These are phyloP conservation scores for Hyaloscypha variabilis DNA, from an alignment of 495 filamentous ascomycete species.

Conservation along the genomic window DNA sequence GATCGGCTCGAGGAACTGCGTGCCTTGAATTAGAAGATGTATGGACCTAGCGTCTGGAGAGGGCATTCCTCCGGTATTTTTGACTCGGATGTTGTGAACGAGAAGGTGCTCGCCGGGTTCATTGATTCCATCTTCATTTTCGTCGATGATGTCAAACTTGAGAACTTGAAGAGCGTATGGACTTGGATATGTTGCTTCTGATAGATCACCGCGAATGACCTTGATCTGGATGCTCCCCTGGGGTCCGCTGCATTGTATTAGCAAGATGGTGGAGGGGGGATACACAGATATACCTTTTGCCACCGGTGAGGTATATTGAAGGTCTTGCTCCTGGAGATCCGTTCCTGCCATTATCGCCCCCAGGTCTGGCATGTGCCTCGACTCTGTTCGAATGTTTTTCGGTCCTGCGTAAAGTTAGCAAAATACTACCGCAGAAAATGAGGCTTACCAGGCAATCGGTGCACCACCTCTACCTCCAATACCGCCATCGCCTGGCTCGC, in stretches of 20 bases:
- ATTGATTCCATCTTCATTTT: constrained; percentile 48
- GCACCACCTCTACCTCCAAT: constrained; percentile 33
- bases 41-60: constrained; percentile 18
- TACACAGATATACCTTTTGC: constrained; percentile 6
- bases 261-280: not conserved
- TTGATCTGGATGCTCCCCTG: constrained; percentile 35
- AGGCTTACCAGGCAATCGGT: constrained; percentile 26
- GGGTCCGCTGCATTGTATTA: constrained; percentile 22
- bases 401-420: constrained; percentile 24
- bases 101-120: constrained; percentile 48
- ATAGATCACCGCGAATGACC: constrained; percentile 35
- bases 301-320: constrained; percentile 27
- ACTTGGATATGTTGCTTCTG: constrained; percentile 35
- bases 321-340: constrained; percentile 31
- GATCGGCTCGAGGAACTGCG: constrained; percentile 31
- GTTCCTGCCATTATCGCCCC: constrained; percentile 28
- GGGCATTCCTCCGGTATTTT: constrained; percentile 37
- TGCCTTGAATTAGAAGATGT: constrained; percentile 22
- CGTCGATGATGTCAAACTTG: constrained; percentile 45
- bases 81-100: constrained; percentile 42
- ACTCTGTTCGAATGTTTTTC: constrained; percentile 18
- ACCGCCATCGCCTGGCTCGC: constrained; percentile 37
- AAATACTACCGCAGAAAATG: constrained; percentile 5
- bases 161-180: constrained; percentile 40
- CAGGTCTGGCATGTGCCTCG: constrained; percentile 6